Evolutionary conservation across 768 basidiomycete genomes (phyloP).

Genomic region (Piloderma croceum): DNA sequence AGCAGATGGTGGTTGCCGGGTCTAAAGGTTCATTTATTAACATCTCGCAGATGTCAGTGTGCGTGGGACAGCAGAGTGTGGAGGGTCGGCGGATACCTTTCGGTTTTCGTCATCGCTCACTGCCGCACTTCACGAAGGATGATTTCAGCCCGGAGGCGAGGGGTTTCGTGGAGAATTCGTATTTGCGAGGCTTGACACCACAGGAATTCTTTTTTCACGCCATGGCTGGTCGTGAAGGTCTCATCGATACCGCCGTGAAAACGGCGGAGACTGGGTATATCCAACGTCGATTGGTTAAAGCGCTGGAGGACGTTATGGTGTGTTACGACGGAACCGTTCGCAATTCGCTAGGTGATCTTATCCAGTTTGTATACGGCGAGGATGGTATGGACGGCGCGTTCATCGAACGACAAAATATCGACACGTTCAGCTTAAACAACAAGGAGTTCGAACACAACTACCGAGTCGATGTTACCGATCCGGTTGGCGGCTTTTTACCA

Average conservation of each 20-base stretch:
- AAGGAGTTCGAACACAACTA: slow-evolving; percentile 86
- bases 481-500: slow-evolving; percentile 69
- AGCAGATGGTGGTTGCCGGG: slow-evolving; percentile 99
- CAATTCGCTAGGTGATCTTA: slow-evolving; percentile 92
- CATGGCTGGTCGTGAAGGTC: slow-evolving; percentile 98
- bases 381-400: slow-evolving; percentile 99
- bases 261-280: slow-evolving; percentile 99
- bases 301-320: slow-evolving; percentile 94
- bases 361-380: slow-evolving; percentile 96
- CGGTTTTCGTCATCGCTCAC: slow-evolving; percentile 92
- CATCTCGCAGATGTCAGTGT: slow-evolving; percentile 99
- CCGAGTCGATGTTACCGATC: slow-evolving; percentile 91
- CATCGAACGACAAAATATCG: slow-evolving; percentile 93
- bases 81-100: slow-evolving; percentile 98
- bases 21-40: slow-evolving; percentile 99
- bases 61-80: slow-evolving; percentile 97
- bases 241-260: slow-evolving; percentile 99
- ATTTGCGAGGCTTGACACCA: slow-evolving; percentile 90
- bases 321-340: slow-evolving; percentile 97
- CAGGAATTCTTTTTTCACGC: slow-evolving; percentile 99
- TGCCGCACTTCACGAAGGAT: slow-evolving; percentile 98
- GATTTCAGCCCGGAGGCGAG: slow-evolving; percentile 97
- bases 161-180: slow-evolving; percentile 99
- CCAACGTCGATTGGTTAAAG: slow-evolving; percentile 96
- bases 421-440: slow-evolving; percentile 79